phyloP scores from a whole-genome alignment of 1,139 yeast genomes.

The Kodamaea fungicola region DNA sequence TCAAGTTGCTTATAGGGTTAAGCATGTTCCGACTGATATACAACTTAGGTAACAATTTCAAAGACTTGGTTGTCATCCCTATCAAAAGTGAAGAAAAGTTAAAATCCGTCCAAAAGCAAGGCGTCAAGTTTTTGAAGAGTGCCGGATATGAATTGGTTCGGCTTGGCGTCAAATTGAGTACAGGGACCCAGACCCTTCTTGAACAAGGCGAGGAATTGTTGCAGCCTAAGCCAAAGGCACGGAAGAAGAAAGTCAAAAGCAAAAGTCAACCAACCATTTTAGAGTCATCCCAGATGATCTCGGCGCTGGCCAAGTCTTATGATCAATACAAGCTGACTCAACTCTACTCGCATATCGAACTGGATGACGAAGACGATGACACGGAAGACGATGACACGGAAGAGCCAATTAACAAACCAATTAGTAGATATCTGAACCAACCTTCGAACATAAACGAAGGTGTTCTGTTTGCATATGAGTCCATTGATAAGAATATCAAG shows the following conservation, averaged over 20 bases:
- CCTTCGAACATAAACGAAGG: constrained; percentile 74
- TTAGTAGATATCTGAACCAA: constrained; percentile 83
- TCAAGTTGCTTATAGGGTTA: constrained; percentile 58
- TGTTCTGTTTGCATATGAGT: constrained; percentile 62
- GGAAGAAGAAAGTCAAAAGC: constrained; percentile 1
- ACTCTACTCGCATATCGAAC: constrained; percentile 27
- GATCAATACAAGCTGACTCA: constrained; percentile 23
- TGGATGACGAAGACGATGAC: constrained; percentile 22
- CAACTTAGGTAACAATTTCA: constrained; percentile 74
- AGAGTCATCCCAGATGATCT: constrained; percentile 23
- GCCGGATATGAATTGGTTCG: constrained; percentile 80
- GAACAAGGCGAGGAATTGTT: constrained; percentile 77
- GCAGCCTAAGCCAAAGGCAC: constrained; percentile 1
- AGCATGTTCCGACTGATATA: constrained; percentile 79
- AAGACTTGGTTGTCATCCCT: constrained; percentile 71
- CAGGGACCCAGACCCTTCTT: constrained; percentile 80
- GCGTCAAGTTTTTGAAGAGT: constrained; percentile 69
- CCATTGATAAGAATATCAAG: constrained; percentile 65
- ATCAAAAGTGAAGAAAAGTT: constrained; percentile 66
- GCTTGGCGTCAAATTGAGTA: constrained; percentile 81
- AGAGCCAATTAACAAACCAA: constrained; percentile 44
- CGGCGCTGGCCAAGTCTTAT: constrained; percentile 17
- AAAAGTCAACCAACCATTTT: constrained; percentile 8
- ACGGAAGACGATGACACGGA: constrained; percentile 18
- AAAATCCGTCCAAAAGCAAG: constrained; percentile 74